Conservation (phyloP, 2,329 filamentous ascomycete species). For the Microsporum audouinii region DNA sequence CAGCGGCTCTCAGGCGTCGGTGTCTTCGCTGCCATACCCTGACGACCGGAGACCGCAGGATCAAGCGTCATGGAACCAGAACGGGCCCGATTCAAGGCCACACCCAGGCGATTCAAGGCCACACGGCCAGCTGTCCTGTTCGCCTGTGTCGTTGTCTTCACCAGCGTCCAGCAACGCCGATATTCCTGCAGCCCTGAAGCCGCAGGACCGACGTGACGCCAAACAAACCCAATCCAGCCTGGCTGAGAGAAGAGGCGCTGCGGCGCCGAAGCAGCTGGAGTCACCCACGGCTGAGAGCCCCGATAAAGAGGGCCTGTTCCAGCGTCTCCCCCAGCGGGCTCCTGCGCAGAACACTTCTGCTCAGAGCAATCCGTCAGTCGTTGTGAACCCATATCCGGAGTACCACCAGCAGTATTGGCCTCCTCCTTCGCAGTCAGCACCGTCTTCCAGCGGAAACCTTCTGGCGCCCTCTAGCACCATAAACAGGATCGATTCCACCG, state of each 20-base stretch:
- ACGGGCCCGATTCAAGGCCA: conserved; percentile 17
- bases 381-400: conserved; percentile 37
- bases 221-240: conserved; percentile 47
- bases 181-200: conserved; percentile 32
- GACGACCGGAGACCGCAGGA: conserved; percentile 45
- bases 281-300: conserved; percentile 65
- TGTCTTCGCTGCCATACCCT: conserved; percentile 62
- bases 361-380: conserved; percentile 14
- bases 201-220: conserved; percentile 41
- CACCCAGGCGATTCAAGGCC: conserved; percentile 15
- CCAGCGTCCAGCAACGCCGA: conserved; percentile 24
- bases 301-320: conserved; percentile 71
- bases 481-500: conserved; percentile 62
- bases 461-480: conserved; percentile 46
- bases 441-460: conserved; percentile 19
- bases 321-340: conserved; percentile 43
- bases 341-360: conserved; percentile 18
- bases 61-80: conserved; percentile 23
- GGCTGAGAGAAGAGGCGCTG: conserved; percentile 65
- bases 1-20: conserved; percentile 50
- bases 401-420: conserved; percentile 55
- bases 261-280: conserved; percentile 68
- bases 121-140: background rate
- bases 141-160: conserved; percentile 22
- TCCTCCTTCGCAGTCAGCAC: conserved; percentile 29